A percentile compares a stretch with the other conserved stretches of the same genome.
Conservation (phyloP, 805 yeast genomes). For the Brettanomyces anomalus region DNA sequence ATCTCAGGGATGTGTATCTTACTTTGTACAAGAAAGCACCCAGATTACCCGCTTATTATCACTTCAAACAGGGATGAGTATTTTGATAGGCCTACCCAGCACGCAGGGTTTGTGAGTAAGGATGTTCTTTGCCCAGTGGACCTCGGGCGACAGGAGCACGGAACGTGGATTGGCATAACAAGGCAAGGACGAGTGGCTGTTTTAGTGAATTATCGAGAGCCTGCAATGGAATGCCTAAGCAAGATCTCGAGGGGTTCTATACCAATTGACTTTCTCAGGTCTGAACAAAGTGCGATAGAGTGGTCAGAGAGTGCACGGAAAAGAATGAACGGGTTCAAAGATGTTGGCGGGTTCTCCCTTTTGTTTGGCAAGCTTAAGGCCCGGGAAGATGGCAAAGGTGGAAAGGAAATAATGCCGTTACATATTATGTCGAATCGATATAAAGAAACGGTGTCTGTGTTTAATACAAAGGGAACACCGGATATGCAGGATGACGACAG, state of each 20-base stretch:
- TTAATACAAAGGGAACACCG: constrained; percentile 2
- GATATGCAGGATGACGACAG: background rate
- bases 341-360: constrained; percentile 57
- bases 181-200: constrained; percentile 55
- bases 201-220: constrained; percentile 66
- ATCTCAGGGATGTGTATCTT: constrained; percentile 65
- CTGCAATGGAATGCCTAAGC: constrained; percentile 16
- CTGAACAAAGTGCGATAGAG: constrained; percentile 25
- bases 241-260: constrained; percentile 36
- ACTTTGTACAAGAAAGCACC: constrained; percentile 57
- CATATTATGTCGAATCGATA: constrained; percentile 42
- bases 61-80: constrained; percentile 86
- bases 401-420: constrained; percentile 24
- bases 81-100: constrained; percentile 60
- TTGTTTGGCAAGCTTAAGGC: constrained; percentile 41
- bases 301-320: constrained; percentile 34
- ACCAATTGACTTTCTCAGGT: constrained; percentile 31
- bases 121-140: constrained; percentile 62
- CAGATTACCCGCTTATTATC: constrained; percentile 65
- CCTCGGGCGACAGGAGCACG: constrained; percentile 61
- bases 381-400: constrained; percentile 15
- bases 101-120: constrained; percentile 31
- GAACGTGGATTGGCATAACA: constrained; percentile 83
- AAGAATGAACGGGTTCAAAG: constrained; percentile 20
- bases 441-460: constrained; percentile 18